Conservation (phyloP, 2,329 filamentous ascomycete species). For the Lizonia empirigonia region DNA sequence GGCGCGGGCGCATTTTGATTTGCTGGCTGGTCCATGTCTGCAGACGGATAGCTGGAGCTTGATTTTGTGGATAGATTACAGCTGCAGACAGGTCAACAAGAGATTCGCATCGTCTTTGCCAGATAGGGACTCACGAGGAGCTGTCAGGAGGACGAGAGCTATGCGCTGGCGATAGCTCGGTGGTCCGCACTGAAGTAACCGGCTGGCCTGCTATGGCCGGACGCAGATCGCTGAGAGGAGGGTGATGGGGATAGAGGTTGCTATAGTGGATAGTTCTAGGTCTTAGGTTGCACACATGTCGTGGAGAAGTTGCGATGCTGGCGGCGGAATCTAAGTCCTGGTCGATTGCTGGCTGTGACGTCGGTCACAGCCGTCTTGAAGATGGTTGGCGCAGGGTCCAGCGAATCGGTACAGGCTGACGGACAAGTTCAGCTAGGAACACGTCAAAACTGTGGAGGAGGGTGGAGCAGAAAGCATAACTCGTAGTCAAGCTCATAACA, state of each 20-base stretch:
- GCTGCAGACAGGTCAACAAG: constrained; percentile 11
- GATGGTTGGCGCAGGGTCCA: constrained; percentile 30
- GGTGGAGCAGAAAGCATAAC: neutral
- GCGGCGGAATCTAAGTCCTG: constrained; percentile 29
- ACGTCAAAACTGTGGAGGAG: neutral
- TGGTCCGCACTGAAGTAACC: constrained; percentile 28
- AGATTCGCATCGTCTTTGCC: neutral
- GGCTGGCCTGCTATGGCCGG: constrained; percentile 24
- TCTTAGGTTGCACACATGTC: neutral
- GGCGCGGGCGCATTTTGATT: constrained; percentile 15
- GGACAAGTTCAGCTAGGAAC: neutral
- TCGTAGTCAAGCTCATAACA: neutral
- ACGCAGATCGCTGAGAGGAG: constrained; percentile 13
- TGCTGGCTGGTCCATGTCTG: constrained; percentile 29
- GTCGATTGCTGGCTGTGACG: constrained; percentile 35
- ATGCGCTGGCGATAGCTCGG: constrained; percentile 25
- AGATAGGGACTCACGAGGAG: constrained; percentile 21
- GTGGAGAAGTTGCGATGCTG: constrained; percentile 16
- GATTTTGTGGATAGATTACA: constrained; percentile 4
- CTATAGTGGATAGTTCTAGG: neutral
- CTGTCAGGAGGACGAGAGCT: constrained; percentile 18
- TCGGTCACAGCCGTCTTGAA: constrained; percentile 23
- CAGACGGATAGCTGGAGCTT: constrained; percentile 4
- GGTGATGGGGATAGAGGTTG: neutral
- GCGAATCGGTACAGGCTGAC: constrained; percentile 18